These are phyloP conservation scores for Wallacemonas sp. DNA, from an alignment of 208 protist species.

Conservation along the genomic window DNA sequence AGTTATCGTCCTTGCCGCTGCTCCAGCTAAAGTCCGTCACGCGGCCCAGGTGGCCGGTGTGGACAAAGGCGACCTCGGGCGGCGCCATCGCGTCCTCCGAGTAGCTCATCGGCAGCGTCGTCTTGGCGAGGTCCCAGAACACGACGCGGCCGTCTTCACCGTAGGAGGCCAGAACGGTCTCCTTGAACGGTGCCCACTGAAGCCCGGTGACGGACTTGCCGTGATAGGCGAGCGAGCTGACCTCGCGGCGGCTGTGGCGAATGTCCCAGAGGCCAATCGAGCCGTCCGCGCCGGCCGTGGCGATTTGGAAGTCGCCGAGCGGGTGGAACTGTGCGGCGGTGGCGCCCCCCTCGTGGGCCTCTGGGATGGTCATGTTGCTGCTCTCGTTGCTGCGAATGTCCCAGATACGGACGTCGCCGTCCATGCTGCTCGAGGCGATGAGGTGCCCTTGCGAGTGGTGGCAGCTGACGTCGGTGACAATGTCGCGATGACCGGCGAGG, in stretches of 20 bases:
- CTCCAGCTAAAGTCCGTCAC: slow-evolving; percentile 95
- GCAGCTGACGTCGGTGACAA: slow-evolving; percentile 95
- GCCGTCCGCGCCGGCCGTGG: slow-evolving; percentile 42
- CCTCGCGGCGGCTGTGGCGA: slow-evolving; percentile 27
- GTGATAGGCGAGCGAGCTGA: slow-evolving; percentile 47
- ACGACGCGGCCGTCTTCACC: slow-evolving; percentile 60
- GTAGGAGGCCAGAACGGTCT: slow-evolving; percentile 45
- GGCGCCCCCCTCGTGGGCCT: slow-evolving; percentile 41
- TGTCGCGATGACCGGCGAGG: slow-evolving; percentile 48
- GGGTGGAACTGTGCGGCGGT: slow-evolving; percentile 61
- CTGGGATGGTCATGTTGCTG: slow-evolving; percentile 27
- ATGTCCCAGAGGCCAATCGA: slow-evolving; percentile 56
- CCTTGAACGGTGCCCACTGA: slow-evolving; percentile 58
- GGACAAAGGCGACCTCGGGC: slow-evolving; percentile 91
- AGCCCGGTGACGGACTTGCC: slow-evolving; percentile 42
- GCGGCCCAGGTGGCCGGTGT: slow-evolving; percentile 95
- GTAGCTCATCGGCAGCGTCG: slow-evolving; percentile 38
- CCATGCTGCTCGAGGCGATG: slow-evolving; percentile 95
- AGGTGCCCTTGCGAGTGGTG: slow-evolving; percentile 82
- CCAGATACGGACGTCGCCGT: slow-evolving; percentile 91
- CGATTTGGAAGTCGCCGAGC: slow-evolving; percentile 49
- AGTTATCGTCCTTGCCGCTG: slow-evolving; percentile 80
- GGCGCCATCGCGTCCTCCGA: slow-evolving; percentile 49
- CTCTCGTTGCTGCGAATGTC: slow-evolving; percentile 61
- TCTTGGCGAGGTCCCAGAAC: slow-evolving; percentile 53